phyloP scores from a whole-genome alignment of 306 rosid genomes.

The Trifolium fragiferum region DNA sequence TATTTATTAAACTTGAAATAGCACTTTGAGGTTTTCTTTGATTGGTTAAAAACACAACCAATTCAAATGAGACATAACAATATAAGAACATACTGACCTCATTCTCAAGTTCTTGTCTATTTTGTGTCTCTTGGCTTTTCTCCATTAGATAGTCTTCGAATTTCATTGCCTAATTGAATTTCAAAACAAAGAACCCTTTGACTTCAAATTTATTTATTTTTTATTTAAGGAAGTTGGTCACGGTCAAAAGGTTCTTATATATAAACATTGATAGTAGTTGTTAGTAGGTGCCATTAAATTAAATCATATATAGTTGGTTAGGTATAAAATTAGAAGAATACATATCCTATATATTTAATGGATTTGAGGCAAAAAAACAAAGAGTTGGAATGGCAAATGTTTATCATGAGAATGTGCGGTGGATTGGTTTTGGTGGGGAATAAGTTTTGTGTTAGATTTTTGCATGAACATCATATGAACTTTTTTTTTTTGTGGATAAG shows the following conservation, averaged over 20 bases:
- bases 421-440: conserved; percentile 39
- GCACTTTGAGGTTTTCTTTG: neutral
- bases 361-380: neutral
- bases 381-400: neutral
- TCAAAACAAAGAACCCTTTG: conserved; percentile 23
- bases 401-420: conserved; percentile 52
- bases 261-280: conserved; percentile 20
- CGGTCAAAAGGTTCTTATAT: conserved; percentile 24
- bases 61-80: neutral
- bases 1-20: neutral
- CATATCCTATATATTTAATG: conserved; percentile 15
- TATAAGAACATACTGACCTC: conserved; percentile 51
- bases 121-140: conserved; percentile 58
- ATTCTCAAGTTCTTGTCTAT: conserved; percentile 63
- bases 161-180: conserved; percentile 59
- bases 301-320: conserved; percentile 33
- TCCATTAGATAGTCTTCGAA: conserved; percentile 79
- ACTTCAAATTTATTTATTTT: neutral
- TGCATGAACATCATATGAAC: conserved; percentile 42
- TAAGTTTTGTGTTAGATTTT: neutral
- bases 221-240: conserved; percentile 16
- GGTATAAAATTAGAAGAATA: conserved; percentile 41
- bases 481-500: neutral
- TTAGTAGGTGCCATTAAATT: conserved; percentile 64
- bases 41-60: neutral